phyloP scores from a whole-genome alignment of 495 filamentous ascomycete species.

The Tuber brumale region DNA sequence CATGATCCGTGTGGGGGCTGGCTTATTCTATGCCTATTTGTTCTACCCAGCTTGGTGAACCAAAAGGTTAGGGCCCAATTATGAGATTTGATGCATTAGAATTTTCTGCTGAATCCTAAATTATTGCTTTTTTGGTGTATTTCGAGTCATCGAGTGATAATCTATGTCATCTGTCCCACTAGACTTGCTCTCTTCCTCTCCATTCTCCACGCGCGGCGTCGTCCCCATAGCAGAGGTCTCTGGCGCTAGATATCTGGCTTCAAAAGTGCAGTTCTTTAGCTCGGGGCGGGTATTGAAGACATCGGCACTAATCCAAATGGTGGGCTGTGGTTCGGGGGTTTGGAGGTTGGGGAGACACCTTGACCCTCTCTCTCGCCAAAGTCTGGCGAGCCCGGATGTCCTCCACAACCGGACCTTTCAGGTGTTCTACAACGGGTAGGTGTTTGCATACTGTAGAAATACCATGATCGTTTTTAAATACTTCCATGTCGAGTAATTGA shows the following conservation, averaged over 20 bases:
- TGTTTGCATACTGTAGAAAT: background rate
- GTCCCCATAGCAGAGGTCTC: background rate
- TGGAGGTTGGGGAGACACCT: background rate
- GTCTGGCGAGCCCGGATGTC: background rate
- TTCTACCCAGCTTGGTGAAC: background rate
- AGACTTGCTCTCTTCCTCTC: background rate
- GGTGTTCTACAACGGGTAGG: background rate
- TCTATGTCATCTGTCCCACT: background rate
- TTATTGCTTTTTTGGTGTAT: background rate
- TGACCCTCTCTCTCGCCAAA: background rate
- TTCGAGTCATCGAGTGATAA: background rate
- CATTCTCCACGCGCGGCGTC: too few relatives aligned
- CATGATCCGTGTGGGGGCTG: background rate
- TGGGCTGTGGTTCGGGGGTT: background rate
- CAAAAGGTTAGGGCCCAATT: background rate
- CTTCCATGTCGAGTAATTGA: background rate
- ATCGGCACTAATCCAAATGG: background rate
- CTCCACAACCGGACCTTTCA: background rate
- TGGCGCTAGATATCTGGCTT: background rate
- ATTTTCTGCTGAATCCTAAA: background rate
- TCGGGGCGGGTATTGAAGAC: background rate
- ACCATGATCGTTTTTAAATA: background rate
- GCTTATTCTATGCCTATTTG: background rate
- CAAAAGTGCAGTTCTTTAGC: background rate
- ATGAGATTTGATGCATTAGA: background rate